These are phyloP conservation scores for Arabidopsis lyrata DNA, from an alignment of 441 rosid genomes.

Conservation along the genomic window DNA sequence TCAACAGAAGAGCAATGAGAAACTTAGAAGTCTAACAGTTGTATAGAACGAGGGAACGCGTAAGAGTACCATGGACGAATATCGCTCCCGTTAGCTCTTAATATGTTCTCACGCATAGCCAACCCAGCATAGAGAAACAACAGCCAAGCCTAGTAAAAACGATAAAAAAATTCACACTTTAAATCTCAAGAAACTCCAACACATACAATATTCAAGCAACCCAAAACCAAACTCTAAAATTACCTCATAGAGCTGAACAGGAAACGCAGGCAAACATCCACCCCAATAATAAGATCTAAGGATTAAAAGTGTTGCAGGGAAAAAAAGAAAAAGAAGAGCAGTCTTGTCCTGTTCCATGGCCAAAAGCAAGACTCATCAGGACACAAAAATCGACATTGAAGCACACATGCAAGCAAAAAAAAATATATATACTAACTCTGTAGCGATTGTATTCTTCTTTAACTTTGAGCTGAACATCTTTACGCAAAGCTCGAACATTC, in stretches of 20 bases:
- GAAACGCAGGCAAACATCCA: constrained; percentile 94
- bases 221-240: neutral
- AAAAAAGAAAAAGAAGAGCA: constrained; percentile 90
- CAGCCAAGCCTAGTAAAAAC: constrained; percentile 85
- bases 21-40: neutral
- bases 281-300: constrained; percentile 86
- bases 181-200: constrained; percentile 26
- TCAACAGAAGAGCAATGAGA: neutral
- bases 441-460: constrained; percentile 98
- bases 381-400: neutral
- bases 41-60: neutral
- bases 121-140: constrained; percentile 93
- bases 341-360: constrained; percentile 76
- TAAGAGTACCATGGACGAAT: constrained; percentile 86
- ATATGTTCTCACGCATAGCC: constrained; percentile 92
- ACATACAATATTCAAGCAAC: neutral
- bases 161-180: constrained; percentile 39
- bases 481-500: constrained; percentile 85
- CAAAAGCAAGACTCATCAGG: neutral
- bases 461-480: constrained; percentile 92
- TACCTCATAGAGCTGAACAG: constrained; percentile 96
- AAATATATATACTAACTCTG: constrained; percentile 61
- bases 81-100: constrained; percentile 96
- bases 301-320: constrained; percentile 76
- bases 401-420: constrained; percentile 10